Evolutionary conservation across 331 rosid genomes (phyloP), one percentile per base, ranked within the genome.

Genomic region (Phaseolus coccineus): DNA sequence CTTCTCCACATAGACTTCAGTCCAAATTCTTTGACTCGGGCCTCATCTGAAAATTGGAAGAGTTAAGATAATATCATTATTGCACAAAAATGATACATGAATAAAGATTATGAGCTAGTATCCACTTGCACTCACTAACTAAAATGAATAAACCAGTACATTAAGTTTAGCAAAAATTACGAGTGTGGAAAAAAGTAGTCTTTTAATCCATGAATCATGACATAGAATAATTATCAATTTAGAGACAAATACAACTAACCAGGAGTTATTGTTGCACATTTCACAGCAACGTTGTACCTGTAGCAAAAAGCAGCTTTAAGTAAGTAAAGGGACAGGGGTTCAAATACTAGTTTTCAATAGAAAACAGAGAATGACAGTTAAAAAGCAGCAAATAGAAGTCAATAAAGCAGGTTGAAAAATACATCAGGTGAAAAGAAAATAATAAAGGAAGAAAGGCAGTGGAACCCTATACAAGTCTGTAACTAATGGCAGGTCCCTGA

Each of bases 1-100:
- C 99, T 96, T 87, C 98, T 91, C 99, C 99, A 96, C 98, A 93
- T 96, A 75, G 96, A 79, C 87, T 96, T 96, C 71, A 96, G 81
- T 84, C 97, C 97, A 83, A 96, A 96, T 77, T 96, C 98, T 85
- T 91, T 93, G 78, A 96, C 89, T 82, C 99, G 93, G 65, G 90
- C 87, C 86, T 93, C 99, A 84, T 96, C 99, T 96, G 92, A 78
- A 78, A 79, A 62, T 52, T 79, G 19, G 74, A 55, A 84, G 39
- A 59, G 69, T 65, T 51, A 50, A 13, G 35, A 39, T 47, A 39
- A 39, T 30, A 30, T 62, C 56, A 67, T 31, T 44, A 31, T 28
- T 13, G 44, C 56, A 70, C 56, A 71, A 71, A 58, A 31, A 46
- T 40, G 27, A 63, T 3, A 66, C 6, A 3, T 33, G 5, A 76